Conservation (phyloP, 1,284 basidiomycete genomes). For the Papiliotrema nemorosa region DNA sequence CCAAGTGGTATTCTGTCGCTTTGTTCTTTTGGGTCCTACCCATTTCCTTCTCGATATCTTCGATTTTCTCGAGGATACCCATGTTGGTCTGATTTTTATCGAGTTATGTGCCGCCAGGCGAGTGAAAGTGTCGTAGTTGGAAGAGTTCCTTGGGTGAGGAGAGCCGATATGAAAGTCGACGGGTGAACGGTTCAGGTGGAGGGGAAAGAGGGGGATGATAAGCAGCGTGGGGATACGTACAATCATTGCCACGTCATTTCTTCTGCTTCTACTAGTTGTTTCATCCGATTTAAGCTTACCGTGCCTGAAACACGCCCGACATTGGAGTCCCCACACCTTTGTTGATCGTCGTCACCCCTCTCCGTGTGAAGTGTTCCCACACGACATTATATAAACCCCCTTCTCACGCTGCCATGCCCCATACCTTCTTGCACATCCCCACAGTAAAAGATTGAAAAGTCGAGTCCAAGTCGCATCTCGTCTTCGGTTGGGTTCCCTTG, state of each 20-base stretch:
- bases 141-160: neutral
- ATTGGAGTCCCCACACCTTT: neutral
- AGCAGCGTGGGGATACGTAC: neutral
- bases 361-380: no score
- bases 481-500: neutral
- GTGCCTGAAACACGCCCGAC: neutral
- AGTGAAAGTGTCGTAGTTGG: neutral
- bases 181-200: neutral
- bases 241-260: neutral
- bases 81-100: constrained; percentile 50
- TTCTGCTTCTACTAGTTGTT: neutral
- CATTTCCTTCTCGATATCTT: constrained; percentile 83
- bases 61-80: constrained; percentile 93
- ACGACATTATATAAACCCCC: neutral
- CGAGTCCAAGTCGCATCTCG: neutral
- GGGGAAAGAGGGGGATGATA: neutral
- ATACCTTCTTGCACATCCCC: neutral
- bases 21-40: constrained; percentile 1
- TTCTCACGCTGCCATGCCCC: neutral
- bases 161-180: neutral
- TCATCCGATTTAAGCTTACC: neutral
- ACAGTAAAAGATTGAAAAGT: neutral
- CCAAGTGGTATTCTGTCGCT: constrained; percentile 86
- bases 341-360: neutral
- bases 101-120: neutral